Evolutionary conservation across 2,329 filamentous ascomycete species (phyloP).

Genomic region (Fusarium annulatum): DNA sequence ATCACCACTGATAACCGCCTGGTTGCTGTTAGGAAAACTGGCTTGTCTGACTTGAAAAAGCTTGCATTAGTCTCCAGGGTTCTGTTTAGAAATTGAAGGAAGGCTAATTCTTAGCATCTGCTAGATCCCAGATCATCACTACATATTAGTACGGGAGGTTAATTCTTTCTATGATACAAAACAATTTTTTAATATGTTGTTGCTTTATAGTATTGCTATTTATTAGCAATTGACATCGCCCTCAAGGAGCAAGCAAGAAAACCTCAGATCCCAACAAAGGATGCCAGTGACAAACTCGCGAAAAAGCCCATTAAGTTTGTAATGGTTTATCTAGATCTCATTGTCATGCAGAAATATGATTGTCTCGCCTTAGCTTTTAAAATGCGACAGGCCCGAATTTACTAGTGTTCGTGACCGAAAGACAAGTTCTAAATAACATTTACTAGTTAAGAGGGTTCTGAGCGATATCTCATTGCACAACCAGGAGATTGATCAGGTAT

Average conservation of each 20-base stretch:
- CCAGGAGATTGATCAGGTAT: no score
- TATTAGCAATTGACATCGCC: not conserved
- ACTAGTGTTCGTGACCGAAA: not conserved
- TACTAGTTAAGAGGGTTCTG: not conserved
- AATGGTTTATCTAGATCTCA: no score
- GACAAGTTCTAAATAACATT: not conserved
- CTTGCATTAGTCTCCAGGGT: not conserved
- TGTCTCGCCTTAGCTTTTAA: not conserved
- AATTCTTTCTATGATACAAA: not conserved
- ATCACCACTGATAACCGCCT: constrained; percentile 41
- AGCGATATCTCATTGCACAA: not conserved
- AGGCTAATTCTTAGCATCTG: constrained; percentile 30
- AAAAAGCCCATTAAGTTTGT: not conserved
- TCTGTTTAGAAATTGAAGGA: not conserved
- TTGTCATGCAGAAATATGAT: not conserved
- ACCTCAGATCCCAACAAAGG: not conserved
- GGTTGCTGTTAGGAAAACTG: constrained; percentile 43
- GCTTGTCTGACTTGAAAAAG: constrained; percentile 40
- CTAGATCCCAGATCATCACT: not conserved
- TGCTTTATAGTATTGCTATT: not conserved
- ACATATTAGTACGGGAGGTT: not conserved
- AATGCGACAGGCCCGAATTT: not conserved
- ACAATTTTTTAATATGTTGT: not conserved
- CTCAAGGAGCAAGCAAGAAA: not conserved
- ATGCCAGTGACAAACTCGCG: not conserved